Base-by-base conservation (phyloP, 148 eudicot genomes). In the Rhododendron mucronatum region DNA sequence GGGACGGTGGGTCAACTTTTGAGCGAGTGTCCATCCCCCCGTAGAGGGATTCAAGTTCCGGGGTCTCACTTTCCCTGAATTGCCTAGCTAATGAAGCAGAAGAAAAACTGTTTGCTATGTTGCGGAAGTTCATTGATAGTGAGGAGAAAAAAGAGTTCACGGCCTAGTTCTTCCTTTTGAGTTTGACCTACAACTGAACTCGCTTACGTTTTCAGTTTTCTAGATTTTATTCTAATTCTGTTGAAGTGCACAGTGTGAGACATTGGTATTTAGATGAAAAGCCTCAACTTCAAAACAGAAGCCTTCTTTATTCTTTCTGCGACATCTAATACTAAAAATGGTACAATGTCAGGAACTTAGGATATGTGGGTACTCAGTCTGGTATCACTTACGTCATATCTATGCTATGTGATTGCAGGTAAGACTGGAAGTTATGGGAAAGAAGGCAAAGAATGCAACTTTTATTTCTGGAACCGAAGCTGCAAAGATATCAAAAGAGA, bases 391-490 rank as follows among this genome's bases (percentile, higher is more conserved):
- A 77, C 47, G 65, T 77, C 47, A 67, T 35, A 69, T 8, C 41
- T 28, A 16, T 78, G 3, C 75, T 4, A 30, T 77, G 37, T n/a
- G 44, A 73, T 73, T 90, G 67, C 89, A 97, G 99, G 98, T 94
- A 84, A 94, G 87, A 88, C 89, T 97, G 7, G 99, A 97, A 90
- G 96, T 97, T 77, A 94, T 97, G 96, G 98, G 76, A 20, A 97
- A 95, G 88, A 97, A 95, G 85, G 98, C 98, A 14, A 97, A 97
- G 87, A 97, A 97, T 90, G 99, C 99, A 28, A 91, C 98, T 13
- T 97, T 94, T 79, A 97, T 97, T 9, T 93, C 95, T 73, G 99
- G 99, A 89, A 91, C 90, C 83, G 99, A 97, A 86, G 99, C 99
- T 86, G 96, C 90, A 83, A 97, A 97, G 91, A 93, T 97, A 85